A percentile compares a stretch with the other conserved stretches of the same genome.
phyloP scores from a whole-genome alignment of 176 grass and related monocot genomes.

The Phoenix dactylifera region DNA sequence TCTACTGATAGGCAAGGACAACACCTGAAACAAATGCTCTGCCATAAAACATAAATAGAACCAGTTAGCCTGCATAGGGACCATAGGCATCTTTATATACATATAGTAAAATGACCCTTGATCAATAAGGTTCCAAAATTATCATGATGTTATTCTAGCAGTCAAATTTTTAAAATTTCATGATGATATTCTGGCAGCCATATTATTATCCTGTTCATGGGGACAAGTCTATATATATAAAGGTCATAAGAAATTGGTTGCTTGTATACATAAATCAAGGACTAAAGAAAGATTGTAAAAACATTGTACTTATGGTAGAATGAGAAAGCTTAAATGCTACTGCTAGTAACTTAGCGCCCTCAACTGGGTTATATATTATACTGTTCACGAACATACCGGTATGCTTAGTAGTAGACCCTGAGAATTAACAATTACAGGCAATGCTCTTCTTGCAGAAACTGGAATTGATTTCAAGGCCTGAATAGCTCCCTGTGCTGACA shows the following conservation, averaged over 20 bases:
- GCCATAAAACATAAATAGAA: conserved; percentile 7
- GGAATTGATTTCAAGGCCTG: conserved; percentile 65
- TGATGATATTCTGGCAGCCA: too few species aligned
- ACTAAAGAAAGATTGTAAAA: too few species aligned
- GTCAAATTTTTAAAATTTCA: too few species aligned
- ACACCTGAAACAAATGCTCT: conserved; percentile 68
- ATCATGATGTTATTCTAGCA: too few species aligned
- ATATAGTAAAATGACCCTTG: too few species aligned
- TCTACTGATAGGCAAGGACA: conserved; percentile 53
- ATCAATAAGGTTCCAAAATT: too few species aligned
- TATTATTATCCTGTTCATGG: too few species aligned
- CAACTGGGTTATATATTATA: neutral
- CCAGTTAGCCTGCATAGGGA: conserved; percentile 11
- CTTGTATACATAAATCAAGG: neutral
- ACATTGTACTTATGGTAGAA: too few species aligned
- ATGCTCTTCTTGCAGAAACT: conserved; percentile 61
- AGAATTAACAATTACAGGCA: conserved; percentile 57
- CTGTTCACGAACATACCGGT: conserved; percentile 37
- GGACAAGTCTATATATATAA: too few species aligned
- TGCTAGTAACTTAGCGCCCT: too few species aligned
- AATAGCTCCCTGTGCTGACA: conserved; percentile 46
- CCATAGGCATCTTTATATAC: too few species aligned
- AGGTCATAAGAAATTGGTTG: neutral
- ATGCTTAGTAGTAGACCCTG: conserved; percentile 52
- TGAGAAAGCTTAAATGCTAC: too few species aligned